These are phyloP conservation scores for Fusarium brevicatenulatum DNA, from an alignment of 2,329 filamentous ascomycete genomes.

Conservation along the genomic window DNA sequence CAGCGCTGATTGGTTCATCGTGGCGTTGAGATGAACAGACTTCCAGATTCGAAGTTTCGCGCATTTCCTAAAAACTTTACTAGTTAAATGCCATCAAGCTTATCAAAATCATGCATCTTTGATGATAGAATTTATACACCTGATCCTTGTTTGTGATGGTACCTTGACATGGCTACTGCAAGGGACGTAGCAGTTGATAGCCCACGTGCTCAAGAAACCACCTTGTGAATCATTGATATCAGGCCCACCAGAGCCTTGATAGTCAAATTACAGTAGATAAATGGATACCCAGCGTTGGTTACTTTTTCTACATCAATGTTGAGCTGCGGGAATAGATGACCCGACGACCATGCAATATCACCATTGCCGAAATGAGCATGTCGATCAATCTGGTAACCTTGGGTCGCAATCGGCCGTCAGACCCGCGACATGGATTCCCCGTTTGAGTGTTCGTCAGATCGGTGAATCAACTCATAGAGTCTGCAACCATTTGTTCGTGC, in stretches of 20 bases:
- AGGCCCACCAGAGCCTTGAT: background rate
- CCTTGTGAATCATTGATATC: too few relatives aligned
- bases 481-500: too few relatives aligned
- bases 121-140: background rate
- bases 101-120: background rate
- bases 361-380: background rate
- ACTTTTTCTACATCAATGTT: fast-evolving
- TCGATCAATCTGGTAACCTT: background rate
- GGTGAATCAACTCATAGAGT: too few relatives aligned
- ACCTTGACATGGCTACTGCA: background rate
- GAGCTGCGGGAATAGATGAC: background rate
- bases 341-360: background rate
- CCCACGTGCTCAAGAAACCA: background rate
- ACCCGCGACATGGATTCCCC: fast-evolving
- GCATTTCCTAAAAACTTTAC: background rate
- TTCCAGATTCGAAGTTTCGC: background rate
- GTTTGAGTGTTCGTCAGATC: too few relatives aligned
- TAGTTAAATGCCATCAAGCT: background rate
- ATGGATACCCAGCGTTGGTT: fast-evolving
- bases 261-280: background rate
- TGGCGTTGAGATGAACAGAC: background rate
- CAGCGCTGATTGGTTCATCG: background rate
- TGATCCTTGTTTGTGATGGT: too few relatives aligned
- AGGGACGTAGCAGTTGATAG: fast-evolving
- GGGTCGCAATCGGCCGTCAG: fast-evolving